Conservation (phyloP, 2,329 filamentous ascomycete species). For the Paracoccidioides brasiliensis region DNA sequence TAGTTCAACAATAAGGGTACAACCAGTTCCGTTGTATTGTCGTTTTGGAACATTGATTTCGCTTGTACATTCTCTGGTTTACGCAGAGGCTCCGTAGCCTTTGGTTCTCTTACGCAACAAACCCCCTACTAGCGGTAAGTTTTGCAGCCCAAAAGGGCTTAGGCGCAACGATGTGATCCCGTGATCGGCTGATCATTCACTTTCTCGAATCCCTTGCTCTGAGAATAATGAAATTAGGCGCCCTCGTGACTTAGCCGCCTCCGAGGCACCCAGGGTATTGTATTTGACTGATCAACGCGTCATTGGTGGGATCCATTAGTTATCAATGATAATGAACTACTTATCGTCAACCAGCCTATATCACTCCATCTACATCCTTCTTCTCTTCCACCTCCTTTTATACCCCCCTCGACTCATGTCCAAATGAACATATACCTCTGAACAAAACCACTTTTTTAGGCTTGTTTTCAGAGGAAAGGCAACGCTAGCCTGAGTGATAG, state of each 20-base stretch:
- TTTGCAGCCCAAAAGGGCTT: background rate
- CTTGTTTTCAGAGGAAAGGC: background rate
- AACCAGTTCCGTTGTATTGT: no score
- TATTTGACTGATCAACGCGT: background rate
- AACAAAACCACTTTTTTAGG: background rate
- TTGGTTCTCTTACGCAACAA: background rate
- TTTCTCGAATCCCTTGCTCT: background rate
- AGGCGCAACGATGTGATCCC: background rate
- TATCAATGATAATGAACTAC: background rate
- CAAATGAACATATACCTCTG: background rate
- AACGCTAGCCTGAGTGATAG: no score
- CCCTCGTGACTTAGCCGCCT: background rate
- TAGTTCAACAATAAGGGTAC: no score
- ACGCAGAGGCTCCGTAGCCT: background rate
- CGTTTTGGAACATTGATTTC: no score
- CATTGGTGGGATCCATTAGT: background rate
- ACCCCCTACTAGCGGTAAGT: background rate
- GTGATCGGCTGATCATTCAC: background rate
- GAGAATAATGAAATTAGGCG: conserved; percentile 1
- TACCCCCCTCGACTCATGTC: background rate
- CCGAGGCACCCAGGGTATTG: no score
- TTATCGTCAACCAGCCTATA: background rate
- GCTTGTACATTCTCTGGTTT: no score
- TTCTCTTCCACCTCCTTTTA: background rate
- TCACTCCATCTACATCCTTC: no score